Base-by-base conservation (phyloP, 345 rosid species). In the Aquilaria sinensis region DNA sequence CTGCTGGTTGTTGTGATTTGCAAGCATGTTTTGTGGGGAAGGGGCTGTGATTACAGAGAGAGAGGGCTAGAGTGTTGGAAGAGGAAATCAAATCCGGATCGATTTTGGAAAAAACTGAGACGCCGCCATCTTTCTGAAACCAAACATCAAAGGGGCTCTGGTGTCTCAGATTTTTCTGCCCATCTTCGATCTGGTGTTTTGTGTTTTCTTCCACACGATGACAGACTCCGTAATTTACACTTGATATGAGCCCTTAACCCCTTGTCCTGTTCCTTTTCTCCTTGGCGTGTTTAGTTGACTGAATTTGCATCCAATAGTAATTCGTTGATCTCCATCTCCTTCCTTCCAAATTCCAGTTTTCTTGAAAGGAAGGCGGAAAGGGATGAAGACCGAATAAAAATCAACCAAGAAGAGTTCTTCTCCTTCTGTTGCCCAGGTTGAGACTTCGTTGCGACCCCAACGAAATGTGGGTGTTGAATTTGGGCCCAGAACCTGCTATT, bases 11-110 rank as follows among this genome's bases (percentile, higher is more conserved):
- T 37, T 51, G 57, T 54, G 31, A 13, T 31, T 47, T 30, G 5
- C 8, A 5, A 37, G 43, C 5, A 3, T 37, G 43, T 37, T 5
- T n/a, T 14, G 12, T 31, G 49, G 5, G 6, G 15, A 9, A 16
- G 9, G 75, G 80, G 83, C 77, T 34, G 47, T 83, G 85, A 78
- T 83, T 78, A 69, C 41, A 76, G 69, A 62, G 85, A 81, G 88
- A 80, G 88, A 81, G 83, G 78, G 43, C 83, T 78, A 31, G 80
- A 83, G 83, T 75, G 82, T 58, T 15, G 30, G 52, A 12, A 46
- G 55, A 12, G 31, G 57, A 63, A 53, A 23, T 2, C 56, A 37
- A 33, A 37, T 37, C 43, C 43, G 6, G 14, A 55, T 57, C 30
- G 46, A 55, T 10, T 31, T 47, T n/a, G n/a, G 9, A 29, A 10